phyloP scores from a whole-genome alignment of 1,284 basidiomycete genomes.

The Peniophora sp. region DNA sequence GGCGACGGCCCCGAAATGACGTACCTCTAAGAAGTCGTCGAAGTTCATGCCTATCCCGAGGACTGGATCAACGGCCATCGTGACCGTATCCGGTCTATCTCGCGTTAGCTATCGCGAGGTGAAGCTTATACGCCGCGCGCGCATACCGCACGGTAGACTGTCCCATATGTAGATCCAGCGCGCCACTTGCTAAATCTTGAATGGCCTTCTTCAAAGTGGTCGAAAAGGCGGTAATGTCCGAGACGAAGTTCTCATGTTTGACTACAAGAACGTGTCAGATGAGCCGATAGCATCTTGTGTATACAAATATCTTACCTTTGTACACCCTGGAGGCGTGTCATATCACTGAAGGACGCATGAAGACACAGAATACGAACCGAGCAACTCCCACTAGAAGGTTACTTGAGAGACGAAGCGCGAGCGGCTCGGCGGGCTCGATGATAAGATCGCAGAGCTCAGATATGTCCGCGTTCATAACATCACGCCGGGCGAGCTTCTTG shows the following conservation, averaged over 20 bases:
- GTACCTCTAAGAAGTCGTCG: slow-evolving; percentile 56
- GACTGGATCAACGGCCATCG: slow-evolving; percentile 46
- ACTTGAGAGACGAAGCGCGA: slow-evolving; percentile 78
- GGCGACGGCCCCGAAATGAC: slow-evolving; percentile 17
- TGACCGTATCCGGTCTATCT: slow-evolving; percentile 50
- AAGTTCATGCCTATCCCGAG: slow-evolving; percentile 51
- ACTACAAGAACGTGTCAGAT: slow-evolving; percentile 37
- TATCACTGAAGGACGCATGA: not conserved
- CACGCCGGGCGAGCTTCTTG: slow-evolving; percentile 72
- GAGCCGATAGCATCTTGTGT: not conserved
- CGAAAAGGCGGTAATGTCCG: slow-evolving; percentile 74
- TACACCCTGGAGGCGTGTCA: slow-evolving; percentile 7
- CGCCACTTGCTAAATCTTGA: slow-evolving; percentile 43
- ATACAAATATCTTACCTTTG: slow-evolving; percentile 12
- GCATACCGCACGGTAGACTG: slow-evolving; percentile 51
- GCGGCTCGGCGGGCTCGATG: slow-evolving; percentile 72
- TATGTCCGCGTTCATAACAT: slow-evolving; percentile 76
- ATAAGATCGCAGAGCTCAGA: slow-evolving; percentile 73
- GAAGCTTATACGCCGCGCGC: not conserved
- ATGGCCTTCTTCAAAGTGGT: slow-evolving; percentile 67
- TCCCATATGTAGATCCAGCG: slow-evolving; percentile 56
- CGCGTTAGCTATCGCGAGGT: not conserved
- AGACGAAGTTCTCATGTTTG: slow-evolving; percentile 74
- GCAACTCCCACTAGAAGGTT: slow-evolving; percentile 83
- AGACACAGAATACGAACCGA: slow-evolving; percentile 43